phyloP scores from a whole-genome alignment of 345 rosid genomes.

The Sonneratia caseolaris region DNA sequence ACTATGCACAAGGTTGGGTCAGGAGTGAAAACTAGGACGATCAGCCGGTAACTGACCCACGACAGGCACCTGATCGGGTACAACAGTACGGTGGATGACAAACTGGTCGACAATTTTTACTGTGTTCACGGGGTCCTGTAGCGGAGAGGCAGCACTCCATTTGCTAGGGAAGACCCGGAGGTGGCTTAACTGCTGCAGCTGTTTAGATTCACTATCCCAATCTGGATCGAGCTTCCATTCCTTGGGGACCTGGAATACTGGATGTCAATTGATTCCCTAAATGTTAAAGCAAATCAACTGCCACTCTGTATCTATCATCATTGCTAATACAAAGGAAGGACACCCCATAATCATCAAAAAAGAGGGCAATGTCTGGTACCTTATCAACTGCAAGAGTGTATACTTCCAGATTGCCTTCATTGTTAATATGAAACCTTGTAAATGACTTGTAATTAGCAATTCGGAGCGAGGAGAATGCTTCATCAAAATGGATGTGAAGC shows the following conservation, averaged over 20 bases:
- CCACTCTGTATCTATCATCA: neutral
- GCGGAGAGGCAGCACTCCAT: slow-evolving; percentile 56
- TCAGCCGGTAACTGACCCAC: slow-evolving; percentile 31
- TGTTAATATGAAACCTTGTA: slow-evolving; percentile 70
- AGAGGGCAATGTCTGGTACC: slow-evolving; percentile 22
- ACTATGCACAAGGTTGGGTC: neutral
- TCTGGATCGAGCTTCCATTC: slow-evolving; percentile 77
- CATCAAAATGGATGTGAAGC: slow-evolving; percentile 95
- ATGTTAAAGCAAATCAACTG: neutral
- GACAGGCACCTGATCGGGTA: slow-evolving; percentile 23
- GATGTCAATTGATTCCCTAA: neutral
- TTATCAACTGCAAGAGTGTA: slow-evolving; percentile 94
- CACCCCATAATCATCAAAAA: neutral
- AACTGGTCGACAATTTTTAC: slow-evolving; percentile 72
- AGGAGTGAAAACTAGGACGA: neutral
- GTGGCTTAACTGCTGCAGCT: slow-evolving; percentile 46
- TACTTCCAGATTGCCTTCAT: slow-evolving; percentile 73
- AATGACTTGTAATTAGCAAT: slow-evolving; percentile 97
- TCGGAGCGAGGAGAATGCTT: slow-evolving; percentile 96
- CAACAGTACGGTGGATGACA: slow-evolving; percentile 33
- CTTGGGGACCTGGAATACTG: slow-evolving; percentile 60
- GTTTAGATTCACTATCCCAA: slow-evolving; percentile 67
- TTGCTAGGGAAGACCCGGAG: slow-evolving; percentile 58
- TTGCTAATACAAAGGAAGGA: neutral
- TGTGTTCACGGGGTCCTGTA: slow-evolving; percentile 61